phyloP scores from a whole-genome alignment of 768 basidiomycete species.

The Tricholoma sp. region DNA sequence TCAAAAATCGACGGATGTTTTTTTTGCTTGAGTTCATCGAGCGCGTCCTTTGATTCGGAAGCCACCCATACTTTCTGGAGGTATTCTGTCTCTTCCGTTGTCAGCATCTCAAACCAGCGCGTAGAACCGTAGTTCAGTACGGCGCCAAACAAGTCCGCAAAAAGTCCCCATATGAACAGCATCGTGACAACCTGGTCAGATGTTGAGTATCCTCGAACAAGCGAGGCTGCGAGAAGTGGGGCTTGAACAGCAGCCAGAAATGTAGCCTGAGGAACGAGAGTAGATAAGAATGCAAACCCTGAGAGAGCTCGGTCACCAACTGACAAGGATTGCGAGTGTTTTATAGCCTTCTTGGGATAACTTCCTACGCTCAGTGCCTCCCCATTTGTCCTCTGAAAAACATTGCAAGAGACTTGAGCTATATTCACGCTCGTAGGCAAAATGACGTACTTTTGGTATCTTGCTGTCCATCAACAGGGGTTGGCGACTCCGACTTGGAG shows the following conservation, averaged over 20 bases:
- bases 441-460: no score
- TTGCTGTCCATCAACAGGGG: no score
- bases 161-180: background rate
- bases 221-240: background rate
- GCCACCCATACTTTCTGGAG: background rate
- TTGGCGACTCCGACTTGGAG: no score
- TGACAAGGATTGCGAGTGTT: background rate
- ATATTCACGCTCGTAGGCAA: no score
- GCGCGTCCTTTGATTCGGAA: background rate
- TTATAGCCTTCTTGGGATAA: background rate
- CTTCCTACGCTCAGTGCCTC: background rate
- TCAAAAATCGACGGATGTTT: background rate
- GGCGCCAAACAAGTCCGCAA: background rate
- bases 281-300: background rate
- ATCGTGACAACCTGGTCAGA: background rate
- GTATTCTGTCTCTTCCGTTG: background rate
- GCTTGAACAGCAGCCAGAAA: background rate
- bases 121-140: background rate
- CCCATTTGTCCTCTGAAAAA: background rate
- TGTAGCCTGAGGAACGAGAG: background rate
- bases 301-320: background rate
- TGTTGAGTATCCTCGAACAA: background rate
- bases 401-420: no score
- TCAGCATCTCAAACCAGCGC: background rate
- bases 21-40: background rate